These are phyloP conservation scores for Globisporangium radiosum DNA, from an alignment of 352 stramenopile genomes.

Conservation along the genomic window DNA sequence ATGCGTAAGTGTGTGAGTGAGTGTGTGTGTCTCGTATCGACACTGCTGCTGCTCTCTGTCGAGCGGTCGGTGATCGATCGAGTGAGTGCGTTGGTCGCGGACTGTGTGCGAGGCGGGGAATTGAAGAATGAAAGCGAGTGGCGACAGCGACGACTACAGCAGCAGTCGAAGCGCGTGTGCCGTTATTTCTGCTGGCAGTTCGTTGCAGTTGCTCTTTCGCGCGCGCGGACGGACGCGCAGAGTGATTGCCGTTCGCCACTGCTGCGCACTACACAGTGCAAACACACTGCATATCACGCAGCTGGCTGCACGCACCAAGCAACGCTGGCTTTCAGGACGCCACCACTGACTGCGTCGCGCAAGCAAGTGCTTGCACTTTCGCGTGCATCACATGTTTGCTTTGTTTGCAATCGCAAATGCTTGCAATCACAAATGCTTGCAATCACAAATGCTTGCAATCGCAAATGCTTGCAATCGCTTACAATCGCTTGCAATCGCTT, in stretches of 20 bases:
- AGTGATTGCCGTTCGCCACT: conserved; percentile 4
- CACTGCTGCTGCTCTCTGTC: neutral
- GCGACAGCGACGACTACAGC: neutral
- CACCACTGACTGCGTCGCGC: neutral
- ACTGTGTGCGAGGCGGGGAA: conserved; percentile 30
- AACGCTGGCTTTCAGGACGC: neutral
- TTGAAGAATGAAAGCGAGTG: conserved; percentile 35
- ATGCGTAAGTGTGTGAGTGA: neutral
- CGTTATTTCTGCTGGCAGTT: conserved; percentile 27
- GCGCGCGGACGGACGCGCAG: neutral
- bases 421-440: no score
- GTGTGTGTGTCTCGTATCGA: no score
- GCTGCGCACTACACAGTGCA: no score
- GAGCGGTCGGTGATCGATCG: neutral
- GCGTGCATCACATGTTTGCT: neutral
- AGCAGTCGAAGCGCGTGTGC: neutral
- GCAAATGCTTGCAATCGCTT: no score
- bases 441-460: no score
- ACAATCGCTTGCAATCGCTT: no score
- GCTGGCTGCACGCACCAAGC: neutral
- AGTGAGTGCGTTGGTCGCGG: conserved; percentile 9
- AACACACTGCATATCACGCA: no score
- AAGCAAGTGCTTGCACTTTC: neutral
- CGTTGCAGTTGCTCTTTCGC: conserved; percentile 11
- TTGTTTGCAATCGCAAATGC: neutral